phyloP scores from a whole-genome alignment of 305 asterid genomes.

The Fraxinus angustifolia region DNA sequence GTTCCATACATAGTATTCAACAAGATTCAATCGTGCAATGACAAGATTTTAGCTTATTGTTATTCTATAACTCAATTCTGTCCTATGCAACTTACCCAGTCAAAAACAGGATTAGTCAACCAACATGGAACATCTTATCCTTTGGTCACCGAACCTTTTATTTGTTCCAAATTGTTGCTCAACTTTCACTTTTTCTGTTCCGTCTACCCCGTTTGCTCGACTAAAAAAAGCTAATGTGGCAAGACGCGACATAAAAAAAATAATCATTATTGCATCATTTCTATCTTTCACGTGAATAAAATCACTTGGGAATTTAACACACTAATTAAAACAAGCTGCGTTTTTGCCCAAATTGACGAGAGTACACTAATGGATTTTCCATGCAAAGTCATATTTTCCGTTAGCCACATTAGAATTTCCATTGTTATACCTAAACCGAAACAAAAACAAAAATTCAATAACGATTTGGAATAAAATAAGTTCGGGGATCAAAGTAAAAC shows the following conservation, averaged over 20 bases:
- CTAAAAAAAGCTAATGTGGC: background rate
- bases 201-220: background rate
- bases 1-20: background rate
- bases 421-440: background rate
- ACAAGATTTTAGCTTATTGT: background rate
- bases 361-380: background rate
- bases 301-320: background rate
- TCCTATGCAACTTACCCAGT: background rate
- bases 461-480: background rate
- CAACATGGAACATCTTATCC: background rate
- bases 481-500: background rate
- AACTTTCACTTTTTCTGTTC: background rate
- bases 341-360: background rate
- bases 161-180: background rate
- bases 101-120: background rate
- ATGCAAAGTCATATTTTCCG: background rate
- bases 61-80: background rate
- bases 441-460: background rate
- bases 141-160: background rate
- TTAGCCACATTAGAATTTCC: background rate
- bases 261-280: background rate
- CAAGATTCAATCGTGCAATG: background rate
- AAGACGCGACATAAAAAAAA: background rate
- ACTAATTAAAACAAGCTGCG: too few species aligned
- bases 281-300: background rate